Evolutionary conservation across 352 stramenopile genomes (phyloP).

Genomic region (Globisporangium viniferum): DNA sequence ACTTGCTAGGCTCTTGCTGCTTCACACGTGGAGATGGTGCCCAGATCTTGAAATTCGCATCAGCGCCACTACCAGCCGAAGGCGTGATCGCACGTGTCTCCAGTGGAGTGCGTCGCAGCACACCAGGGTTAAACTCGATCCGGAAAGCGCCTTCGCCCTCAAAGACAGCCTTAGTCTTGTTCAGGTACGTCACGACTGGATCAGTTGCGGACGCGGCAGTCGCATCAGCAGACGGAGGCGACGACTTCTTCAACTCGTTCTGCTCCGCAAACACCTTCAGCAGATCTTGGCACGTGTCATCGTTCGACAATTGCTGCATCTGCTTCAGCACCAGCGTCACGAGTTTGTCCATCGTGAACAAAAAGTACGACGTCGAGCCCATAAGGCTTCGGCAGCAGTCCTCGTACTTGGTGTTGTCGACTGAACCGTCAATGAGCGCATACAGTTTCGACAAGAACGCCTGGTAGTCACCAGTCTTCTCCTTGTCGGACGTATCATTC

Average conservation of each 20-base stretch:
- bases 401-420: slow-evolving; percentile 88
- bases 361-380: slow-evolving; percentile 87
- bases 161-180: slow-evolving; percentile 77
- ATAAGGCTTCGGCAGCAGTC: slow-evolving; percentile 87
- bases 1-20: slow-evolving; percentile 71
- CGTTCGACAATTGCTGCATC: slow-evolving; percentile 81
- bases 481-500: slow-evolving; percentile 41
- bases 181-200: slow-evolving; percentile 48
- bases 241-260: slow-evolving; percentile 23
- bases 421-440: slow-evolving; percentile 79
- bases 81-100: slow-evolving; percentile 48
- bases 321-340: slow-evolving; percentile 85
- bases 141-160: slow-evolving; percentile 82
- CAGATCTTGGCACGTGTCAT: slow-evolving; percentile 81
- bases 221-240: slow-evolving; percentile 31
- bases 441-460: slow-evolving; percentile 87
- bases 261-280: slow-evolving; percentile 69
- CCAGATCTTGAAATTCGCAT: slow-evolving; percentile 59
- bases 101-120: slow-evolving; percentile 72
- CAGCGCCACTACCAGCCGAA: slow-evolving; percentile 26
- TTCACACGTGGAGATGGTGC: slow-evolving; percentile 75
- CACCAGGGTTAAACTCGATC: slow-evolving; percentile 79
- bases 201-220: slow-evolving; percentile 26
- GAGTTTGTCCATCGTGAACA: slow-evolving; percentile 92
- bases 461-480: slow-evolving; percentile 85